These are phyloP conservation scores for Aspergillus aculeatinus DNA, from an alignment of 2,329 filamentous ascomycete species.

Conservation along the genomic window DNA sequence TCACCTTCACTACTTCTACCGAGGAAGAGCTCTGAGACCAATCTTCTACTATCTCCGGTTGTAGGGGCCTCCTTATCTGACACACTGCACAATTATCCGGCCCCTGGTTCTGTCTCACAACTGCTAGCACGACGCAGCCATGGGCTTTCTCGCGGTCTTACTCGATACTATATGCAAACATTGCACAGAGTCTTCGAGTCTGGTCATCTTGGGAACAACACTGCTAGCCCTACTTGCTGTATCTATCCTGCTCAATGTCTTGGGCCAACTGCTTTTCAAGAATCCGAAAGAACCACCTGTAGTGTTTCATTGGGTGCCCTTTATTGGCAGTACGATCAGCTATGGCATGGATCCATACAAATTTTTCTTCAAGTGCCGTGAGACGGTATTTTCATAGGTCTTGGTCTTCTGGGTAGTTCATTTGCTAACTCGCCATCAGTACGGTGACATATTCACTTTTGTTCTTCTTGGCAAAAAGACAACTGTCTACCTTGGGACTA, in stretches of 20 bases:
- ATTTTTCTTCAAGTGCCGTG: conserved; percentile 64
- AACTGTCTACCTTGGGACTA: conserved; percentile 77
- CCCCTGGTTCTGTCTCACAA: background rate
- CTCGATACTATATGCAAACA: conserved; percentile 47
- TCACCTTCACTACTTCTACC: background rate
- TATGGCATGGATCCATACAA: conserved; percentile 83
- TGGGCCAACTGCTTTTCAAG: conserved; percentile 75
- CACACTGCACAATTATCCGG: conserved; percentile 7
- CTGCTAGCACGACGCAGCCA: conserved; percentile 25
- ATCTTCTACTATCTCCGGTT: background rate
- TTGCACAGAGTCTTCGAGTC: conserved; percentile 48
- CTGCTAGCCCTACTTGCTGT: conserved; percentile 51
- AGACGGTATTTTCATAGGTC: conserved; percentile 60
- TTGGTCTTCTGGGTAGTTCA: background rate
- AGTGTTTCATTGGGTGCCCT: conserved; percentile 64
- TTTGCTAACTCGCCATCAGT: conserved; percentile 48
- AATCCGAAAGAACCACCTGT: conserved; percentile 75
- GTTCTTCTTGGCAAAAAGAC: conserved; percentile 85
- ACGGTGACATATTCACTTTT: conserved; percentile 89
- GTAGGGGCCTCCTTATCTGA: conserved; percentile 11
- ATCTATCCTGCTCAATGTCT: conserved; percentile 73
- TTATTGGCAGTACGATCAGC: conserved; percentile 85
- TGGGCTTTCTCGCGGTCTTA: conserved; percentile 54
- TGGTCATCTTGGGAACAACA: conserved; percentile 46
- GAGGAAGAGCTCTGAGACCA: background rate